phyloP scores from a whole-genome alignment of 352 stramenopile species.

The Phytophthora fragariaefolia region DNA sequence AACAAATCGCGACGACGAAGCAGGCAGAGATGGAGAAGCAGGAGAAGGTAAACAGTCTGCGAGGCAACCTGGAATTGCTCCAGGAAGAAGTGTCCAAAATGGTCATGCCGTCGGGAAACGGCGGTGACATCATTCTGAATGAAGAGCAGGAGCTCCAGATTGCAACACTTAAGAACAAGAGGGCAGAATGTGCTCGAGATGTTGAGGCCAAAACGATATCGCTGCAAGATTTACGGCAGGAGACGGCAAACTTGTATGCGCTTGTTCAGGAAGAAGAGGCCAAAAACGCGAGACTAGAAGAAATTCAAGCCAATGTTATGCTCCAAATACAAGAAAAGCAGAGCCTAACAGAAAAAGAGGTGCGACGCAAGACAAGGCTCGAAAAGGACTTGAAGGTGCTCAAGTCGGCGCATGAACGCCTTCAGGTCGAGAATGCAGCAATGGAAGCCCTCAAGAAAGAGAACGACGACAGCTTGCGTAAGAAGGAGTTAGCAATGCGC shows the following conservation, averaged over 20 bases:
- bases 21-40: slow-evolving; percentile 79
- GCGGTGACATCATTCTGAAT: slow-evolving; percentile 60
- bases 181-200: slow-evolving; percentile 69
- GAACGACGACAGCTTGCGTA: slow-evolving; percentile 63
- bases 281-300: slow-evolving; percentile 65
- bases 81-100: slow-evolving; percentile 73
- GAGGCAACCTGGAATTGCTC: slow-evolving; percentile 64
- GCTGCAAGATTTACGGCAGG: slow-evolving; percentile 67
- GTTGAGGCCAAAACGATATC: slow-evolving; percentile 74
- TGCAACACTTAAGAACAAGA: slow-evolving; percentile 71
- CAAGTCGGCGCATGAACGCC: slow-evolving; percentile 64
- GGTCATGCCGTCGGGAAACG: slow-evolving; percentile 44
- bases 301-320: slow-evolving; percentile 48
- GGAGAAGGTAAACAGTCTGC: slow-evolving; percentile 72
- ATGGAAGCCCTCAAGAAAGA: slow-evolving; percentile 60
- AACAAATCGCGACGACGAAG: slow-evolving; percentile 64
- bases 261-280: slow-evolving; percentile 71
- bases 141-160: slow-evolving; percentile 80
- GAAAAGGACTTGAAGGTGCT: slow-evolving; percentile 78
- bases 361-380: slow-evolving; percentile 64
- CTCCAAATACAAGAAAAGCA: slow-evolving; percentile 71
- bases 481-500: slow-evolving; percentile 77
- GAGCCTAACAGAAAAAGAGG: slow-evolving; percentile 62
- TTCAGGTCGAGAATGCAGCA: slow-evolving; percentile 46
- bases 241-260: slow-evolving; percentile 71